Percentiles rank a stretch among this genome's conserved stretches.
Conservation (phyloP, 2,329 filamentous ascomycete species). For the Polychaeton citri region DNA sequence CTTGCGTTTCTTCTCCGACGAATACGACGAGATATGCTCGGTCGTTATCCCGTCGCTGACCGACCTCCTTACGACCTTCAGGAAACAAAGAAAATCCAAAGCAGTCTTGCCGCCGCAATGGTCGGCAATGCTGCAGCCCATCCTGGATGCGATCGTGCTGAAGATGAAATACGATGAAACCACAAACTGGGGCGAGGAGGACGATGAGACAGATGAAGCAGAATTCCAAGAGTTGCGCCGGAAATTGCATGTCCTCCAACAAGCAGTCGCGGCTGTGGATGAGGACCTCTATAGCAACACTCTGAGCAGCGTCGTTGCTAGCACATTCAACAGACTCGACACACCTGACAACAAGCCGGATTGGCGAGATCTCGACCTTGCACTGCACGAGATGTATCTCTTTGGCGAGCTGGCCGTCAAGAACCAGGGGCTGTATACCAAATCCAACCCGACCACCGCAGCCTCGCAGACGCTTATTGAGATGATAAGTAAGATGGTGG, state of each 20-base stretch:
- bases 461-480: slow-evolving; percentile 71
- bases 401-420: slow-evolving; percentile 91
- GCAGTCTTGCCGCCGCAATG: slow-evolving; percentile 59
- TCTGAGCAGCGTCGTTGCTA: slow-evolving; percentile 74
- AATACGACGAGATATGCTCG: slow-evolving; percentile 96
- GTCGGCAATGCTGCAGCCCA: slow-evolving; percentile 68
- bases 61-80: slow-evolving; percentile 80
- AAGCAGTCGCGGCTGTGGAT: slow-evolving; percentile 81
- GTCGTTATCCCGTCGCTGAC: slow-evolving; percentile 88
- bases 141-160: slow-evolving; percentile 78
- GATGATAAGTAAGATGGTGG: slow-evolving; percentile 94
- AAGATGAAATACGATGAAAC: slow-evolving; percentile 99
- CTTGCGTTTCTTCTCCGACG: slow-evolving; percentile 88
- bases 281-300: slow-evolving; percentile 80
- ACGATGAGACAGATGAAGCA: slow-evolving; percentile 90
- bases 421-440: slow-evolving; percentile 73
- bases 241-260: slow-evolving; percentile 77
- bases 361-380: slow-evolving; percentile 90
- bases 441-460: slow-evolving; percentile 65
- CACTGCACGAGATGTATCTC: slow-evolving; percentile 86
- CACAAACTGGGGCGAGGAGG: slow-evolving; percentile 81
- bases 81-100: slow-evolving; percentile 56
- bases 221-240: slow-evolving; percentile 94
- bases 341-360: slow-evolving; percentile 63
- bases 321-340: slow-evolving; percentile 69